These are phyloP conservation scores for Leishmania major DNA, from an alignment of 208 protist genomes.

Conservation along the genomic window DNA sequence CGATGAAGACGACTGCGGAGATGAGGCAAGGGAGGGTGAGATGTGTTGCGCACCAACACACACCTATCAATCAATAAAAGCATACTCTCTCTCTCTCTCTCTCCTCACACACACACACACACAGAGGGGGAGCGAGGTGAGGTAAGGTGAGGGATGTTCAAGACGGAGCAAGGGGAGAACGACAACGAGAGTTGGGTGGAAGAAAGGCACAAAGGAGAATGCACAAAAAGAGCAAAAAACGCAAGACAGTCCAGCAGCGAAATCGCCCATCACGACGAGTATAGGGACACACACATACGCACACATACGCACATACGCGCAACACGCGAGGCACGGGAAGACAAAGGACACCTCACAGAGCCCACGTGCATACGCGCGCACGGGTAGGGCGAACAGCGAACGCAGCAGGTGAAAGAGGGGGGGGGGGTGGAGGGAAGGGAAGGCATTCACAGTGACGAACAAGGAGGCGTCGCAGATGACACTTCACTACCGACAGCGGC, in stretches of 20 bases:
- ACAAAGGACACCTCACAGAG: too few relatives aligned
- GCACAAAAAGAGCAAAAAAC: background rate
- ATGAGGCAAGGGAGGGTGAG: background rate
- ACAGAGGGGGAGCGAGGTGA: too few relatives aligned
- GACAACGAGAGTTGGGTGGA: background rate
- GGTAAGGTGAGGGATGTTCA: background rate
- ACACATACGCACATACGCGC: background rate
- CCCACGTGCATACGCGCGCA: background rate
- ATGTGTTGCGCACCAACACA: background rate
- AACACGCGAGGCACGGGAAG: background rate
- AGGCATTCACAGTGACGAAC: background rate
- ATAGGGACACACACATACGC: background rate
- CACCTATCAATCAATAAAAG: background rate
- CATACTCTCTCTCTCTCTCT: too few relatives aligned
- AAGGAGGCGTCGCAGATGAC: background rate
- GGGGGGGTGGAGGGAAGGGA: background rate
- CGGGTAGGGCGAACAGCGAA: background rate
- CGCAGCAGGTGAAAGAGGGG: background rate
- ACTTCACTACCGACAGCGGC: background rate
- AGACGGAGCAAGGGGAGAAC: background rate
- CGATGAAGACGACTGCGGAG: background rate
- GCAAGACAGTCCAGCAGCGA: background rate
- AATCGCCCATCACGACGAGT: too few relatives aligned
- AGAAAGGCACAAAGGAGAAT: background rate
- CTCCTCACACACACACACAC: background rate